Evolutionary conservation across 768 basidiomycete genomes (phyloP), one percentile per base, ranked within the genome.

Genomic region (Neoboletus brunneissimus): DNA sequence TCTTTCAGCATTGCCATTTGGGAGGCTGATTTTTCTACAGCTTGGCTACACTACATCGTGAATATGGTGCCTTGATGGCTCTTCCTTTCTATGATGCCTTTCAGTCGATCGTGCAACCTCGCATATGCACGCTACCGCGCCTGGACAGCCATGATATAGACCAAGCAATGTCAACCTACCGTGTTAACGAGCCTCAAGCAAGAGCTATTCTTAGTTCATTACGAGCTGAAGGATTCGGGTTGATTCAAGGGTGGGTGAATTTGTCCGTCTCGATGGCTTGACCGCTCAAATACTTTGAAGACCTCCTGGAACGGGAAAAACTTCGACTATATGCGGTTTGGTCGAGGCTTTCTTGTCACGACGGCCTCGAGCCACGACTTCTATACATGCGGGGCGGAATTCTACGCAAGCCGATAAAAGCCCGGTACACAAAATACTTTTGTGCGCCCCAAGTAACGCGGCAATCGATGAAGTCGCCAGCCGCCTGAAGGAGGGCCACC

Each of bases 221-320:
- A 61, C 72, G 77, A 47, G 80, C 80, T 0, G 70, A 83, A 13
- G 97, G 95, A 0, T 97, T 99, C 67, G 82, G 85, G 0, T 77
- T 99, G 31, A 94, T 99, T 53, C 97, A 99, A 81, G 97, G 97
- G 96, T 95, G 67, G 53, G 78, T 62, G n/a, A 61, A 22, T 13
- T 47, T 47, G 22, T 44, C 4, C 7, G 3, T 63, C 41, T 32
- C n/a, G n/a, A 40, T 54, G 31, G 18, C 27, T 44, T 42, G 42
- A 47, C 27, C 42, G 11, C 41, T 51, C 5, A 60, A 9, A 48
- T 49, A 27, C 38, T 20, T 48, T 27, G 60, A 95, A 70, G 96
- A 23, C 97, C 97, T 35, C 97, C 97, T 2, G 97, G 97, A 53
- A 99, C 97, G 0, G 97, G 97, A 13, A 99, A 99, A 75, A 99